A percentile compares a stretch with the other conserved stretches of the same genome.
phyloP scores from a whole-genome alignment of 495 filamentous ascomycete species.

The Neurospora sp. region DNA sequence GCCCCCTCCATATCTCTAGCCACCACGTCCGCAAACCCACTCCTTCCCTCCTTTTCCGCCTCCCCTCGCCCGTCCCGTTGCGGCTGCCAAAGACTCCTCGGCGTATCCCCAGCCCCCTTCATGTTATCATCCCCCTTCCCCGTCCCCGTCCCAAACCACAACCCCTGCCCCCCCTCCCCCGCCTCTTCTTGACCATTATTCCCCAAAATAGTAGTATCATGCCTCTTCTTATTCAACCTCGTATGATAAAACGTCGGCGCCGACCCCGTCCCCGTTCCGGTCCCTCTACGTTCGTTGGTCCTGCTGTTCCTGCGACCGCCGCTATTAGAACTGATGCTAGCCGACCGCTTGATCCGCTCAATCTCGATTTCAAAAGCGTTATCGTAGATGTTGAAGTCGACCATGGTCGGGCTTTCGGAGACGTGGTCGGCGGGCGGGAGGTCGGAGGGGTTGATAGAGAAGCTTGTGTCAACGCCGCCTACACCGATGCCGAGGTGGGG shows the following conservation, averaged over 20 bases:
- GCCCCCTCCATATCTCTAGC: slow-evolving; percentile 7
- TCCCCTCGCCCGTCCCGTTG: not conserved
- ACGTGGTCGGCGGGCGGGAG: slow-evolving; percentile 39
- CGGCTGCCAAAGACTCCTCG: not conserved
- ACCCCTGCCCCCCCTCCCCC: not conserved
- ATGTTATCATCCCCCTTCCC: not conserved
- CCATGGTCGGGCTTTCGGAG: slow-evolving; percentile 70
- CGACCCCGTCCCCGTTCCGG: not conserved
- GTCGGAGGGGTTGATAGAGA: slow-evolving; percentile 5
- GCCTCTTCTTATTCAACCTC: slow-evolving; percentile 1
- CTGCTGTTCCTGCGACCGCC: not conserved
- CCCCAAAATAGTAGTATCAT: not conserved
- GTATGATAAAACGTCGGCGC: slow-evolving; percentile 5
- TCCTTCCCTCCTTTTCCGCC: not conserved
- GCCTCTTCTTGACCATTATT: not conserved
- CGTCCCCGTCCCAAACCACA: not conserved
- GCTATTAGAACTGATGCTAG: slow-evolving; percentile 4
- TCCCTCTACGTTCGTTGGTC: not conserved
- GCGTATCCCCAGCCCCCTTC: not conserved
- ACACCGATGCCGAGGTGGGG: slow-evolving; percentile 68
- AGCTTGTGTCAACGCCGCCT: slow-evolving; percentile 33
- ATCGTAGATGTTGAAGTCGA: slow-evolving; percentile 80
- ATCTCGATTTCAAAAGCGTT: slow-evolving; percentile 76
- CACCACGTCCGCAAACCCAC: slow-evolving; percentile 13
- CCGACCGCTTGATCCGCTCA: slow-evolving; percentile 48